A percentile compares a stretch with the other conserved stretches of the same genome.
Conservation (phyloP, 2,329 filamentous ascomycete species). For the Cercospora sojina region DNA sequence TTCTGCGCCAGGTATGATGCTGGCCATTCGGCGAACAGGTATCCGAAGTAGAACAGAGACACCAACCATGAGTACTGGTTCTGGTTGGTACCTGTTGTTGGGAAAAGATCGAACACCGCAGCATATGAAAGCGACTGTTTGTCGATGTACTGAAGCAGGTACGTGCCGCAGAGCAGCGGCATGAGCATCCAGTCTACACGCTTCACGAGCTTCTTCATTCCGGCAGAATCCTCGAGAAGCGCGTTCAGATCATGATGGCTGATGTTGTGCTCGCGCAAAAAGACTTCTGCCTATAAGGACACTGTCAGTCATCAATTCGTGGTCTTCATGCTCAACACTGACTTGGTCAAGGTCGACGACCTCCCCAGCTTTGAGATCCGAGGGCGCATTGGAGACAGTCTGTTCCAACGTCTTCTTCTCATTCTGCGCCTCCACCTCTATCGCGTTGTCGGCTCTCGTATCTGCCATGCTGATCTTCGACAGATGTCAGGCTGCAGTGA, state of each 20-base stretch:
- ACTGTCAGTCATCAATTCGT: neutral
- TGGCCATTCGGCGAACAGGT: conserved; percentile 31
- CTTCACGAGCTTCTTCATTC: conserved; percentile 39
- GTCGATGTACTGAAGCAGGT: conserved; percentile 47
- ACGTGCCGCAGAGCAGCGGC: conserved; percentile 54
- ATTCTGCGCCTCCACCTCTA: conserved; percentile 12
- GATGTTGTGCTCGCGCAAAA: conserved; percentile 51
- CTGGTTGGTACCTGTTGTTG: conserved; percentile 49
- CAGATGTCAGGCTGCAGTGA: neutral
- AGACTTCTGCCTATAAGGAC: conserved; percentile 42
- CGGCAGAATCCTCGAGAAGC: conserved; percentile 46
- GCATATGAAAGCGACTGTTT: conserved; percentile 55
- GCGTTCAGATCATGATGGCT: conserved; percentile 45
- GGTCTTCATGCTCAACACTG: neutral
- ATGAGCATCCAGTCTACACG: conserved; percentile 54
- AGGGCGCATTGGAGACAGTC: conserved; percentile 16
- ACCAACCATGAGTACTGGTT: conserved; percentile 57
- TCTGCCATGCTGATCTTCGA: neutral
- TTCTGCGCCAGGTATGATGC: conserved; percentile 36
- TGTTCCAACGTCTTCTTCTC: conserved; percentile 18
- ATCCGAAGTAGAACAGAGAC: conserved; percentile 57
- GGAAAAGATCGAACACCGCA: conserved; percentile 57
- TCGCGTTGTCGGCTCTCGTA: neutral
- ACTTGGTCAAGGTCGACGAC: conserved; percentile 46
- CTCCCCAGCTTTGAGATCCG: conserved; percentile 34